phyloP scores from a whole-genome alignment of 345 rosid species.

The Lumnitzera racemosa region DNA sequence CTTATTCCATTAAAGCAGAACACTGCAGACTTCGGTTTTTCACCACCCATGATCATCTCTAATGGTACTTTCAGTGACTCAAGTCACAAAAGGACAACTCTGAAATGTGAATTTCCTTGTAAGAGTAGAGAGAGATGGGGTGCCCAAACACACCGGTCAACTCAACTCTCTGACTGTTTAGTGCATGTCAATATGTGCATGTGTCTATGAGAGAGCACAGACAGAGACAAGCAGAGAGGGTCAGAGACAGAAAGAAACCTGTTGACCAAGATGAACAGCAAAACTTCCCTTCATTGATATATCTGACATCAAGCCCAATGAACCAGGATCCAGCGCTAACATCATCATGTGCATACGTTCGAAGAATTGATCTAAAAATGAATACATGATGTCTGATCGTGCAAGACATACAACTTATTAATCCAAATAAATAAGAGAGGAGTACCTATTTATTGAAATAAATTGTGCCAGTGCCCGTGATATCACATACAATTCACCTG shows the following conservation, averaged over 20 bases:
- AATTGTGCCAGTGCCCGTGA: conserved; percentile 18
- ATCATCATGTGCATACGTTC: conserved; percentile 20
- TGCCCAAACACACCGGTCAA: no score
- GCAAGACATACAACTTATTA: not conserved
- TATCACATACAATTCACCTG: conserved; percentile 18
- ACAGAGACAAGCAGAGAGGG: not conserved
- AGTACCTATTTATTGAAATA: conserved; percentile 12
- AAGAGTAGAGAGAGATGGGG: no score
- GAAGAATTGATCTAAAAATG: conserved; percentile 14
- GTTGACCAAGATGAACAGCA: conserved; percentile 26
- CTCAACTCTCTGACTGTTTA: no score
- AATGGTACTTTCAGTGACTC: no score
- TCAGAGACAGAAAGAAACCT: conserved; percentile 12
- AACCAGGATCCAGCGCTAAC: conserved; percentile 22
- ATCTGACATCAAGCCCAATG: conserved; percentile 52
- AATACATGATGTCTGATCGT: not conserved
- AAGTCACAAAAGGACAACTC: no score
- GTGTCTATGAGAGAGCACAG: not conserved
- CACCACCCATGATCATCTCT: no score
- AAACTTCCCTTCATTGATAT: conserved; percentile 18
- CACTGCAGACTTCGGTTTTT: no score
- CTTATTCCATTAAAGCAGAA: no score
- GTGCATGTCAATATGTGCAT: no score
- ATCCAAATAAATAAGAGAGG: not conserved
- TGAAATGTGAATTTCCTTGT: no score